These are phyloP conservation scores for Globisporangium sylvaticum DNA, from an alignment of 352 stramenopile genomes.

Conservation along the genomic window DNA sequence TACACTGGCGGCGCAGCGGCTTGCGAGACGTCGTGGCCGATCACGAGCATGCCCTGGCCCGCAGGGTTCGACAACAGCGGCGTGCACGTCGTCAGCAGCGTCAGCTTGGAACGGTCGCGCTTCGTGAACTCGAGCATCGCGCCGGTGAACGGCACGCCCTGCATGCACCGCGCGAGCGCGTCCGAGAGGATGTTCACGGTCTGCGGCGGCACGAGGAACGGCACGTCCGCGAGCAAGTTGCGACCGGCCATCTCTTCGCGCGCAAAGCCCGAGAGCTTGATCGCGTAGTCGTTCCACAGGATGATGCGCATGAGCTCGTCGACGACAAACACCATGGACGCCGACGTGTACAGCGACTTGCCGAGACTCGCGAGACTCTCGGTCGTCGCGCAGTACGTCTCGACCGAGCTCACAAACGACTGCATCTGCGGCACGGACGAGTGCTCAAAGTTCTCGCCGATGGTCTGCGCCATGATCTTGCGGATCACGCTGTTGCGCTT, in stretches of 20 bases:
- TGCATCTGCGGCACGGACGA: constrained; percentile 65
- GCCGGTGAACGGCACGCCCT: constrained; percentile 42
- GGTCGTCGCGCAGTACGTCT: constrained; percentile 70
- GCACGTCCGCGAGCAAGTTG: constrained; percentile 65
- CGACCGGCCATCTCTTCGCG: constrained; percentile 81
- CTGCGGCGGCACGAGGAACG: constrained; percentile 57
- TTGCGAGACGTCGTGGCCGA: constrained; percentile 64
- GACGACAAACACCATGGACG: constrained; percentile 74
- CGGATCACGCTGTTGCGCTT: constrained; percentile 46
- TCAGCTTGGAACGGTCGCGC: constrained; percentile 56
- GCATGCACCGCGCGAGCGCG: constrained; percentile 57
- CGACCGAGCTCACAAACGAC: constrained; percentile 63
- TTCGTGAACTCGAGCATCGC: constrained; percentile 60
- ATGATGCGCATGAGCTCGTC: constrained; percentile 85
- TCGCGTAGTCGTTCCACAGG: constrained; percentile 78
- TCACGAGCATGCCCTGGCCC: constrained; percentile 75
- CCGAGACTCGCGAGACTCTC: constrained; percentile 78
- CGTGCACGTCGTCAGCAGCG: constrained; percentile 64
- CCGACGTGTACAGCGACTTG: constrained; percentile 80
- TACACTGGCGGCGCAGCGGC: constrained; percentile 37
- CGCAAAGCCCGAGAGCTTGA: constrained; percentile 68
- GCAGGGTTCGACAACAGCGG: constrained; percentile 71
- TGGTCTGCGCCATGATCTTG: constrained; percentile 77
- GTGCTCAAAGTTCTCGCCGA: constrained; percentile 73
- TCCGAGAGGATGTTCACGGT: constrained; percentile 51